Evolutionary conservation across 2,329 filamentous ascomycete species (phyloP).

Genomic region (Zarea fungicola): DNA sequence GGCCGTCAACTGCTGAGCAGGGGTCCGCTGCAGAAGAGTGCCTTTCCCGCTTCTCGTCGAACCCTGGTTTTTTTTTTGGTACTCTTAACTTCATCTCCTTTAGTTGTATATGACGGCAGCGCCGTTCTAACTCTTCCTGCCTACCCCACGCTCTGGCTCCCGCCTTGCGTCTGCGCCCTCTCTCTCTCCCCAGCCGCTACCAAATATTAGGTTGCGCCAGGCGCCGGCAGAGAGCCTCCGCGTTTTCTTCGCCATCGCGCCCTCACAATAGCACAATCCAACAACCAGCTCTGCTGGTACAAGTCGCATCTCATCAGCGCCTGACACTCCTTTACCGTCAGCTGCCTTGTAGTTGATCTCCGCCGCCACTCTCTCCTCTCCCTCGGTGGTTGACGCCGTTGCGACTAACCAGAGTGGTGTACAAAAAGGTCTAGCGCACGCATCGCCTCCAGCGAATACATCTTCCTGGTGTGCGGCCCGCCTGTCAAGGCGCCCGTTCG

Average conservation of each 20-base stretch:
- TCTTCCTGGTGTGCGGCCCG: slow-evolving; percentile 10
- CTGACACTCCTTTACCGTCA: no score
- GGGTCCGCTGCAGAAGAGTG: background rate
- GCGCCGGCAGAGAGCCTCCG: background rate
- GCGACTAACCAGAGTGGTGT: slow-evolving; percentile 1
- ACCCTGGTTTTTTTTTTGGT: background rate
- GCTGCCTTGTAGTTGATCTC: no score
- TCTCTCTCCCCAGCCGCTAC: slow-evolving; percentile 11
- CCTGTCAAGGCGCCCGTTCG: slow-evolving; percentile 11
- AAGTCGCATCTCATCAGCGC: no score
- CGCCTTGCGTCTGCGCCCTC: slow-evolving; percentile 8
- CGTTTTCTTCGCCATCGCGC: background rate
- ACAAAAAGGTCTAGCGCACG: slow-evolving; percentile 1
- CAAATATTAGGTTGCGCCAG: slow-evolving; percentile 10
- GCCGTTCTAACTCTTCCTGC: background rate
- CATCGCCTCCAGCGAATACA: slow-evolving; percentile 4
- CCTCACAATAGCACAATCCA: background rate
- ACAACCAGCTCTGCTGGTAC: background rate
- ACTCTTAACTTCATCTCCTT: background rate
- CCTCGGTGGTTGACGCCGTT: background rate
- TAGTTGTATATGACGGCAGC: background rate
- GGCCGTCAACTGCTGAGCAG: background rate
- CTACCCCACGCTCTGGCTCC: slow-evolving; percentile 5
- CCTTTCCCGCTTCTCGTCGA: no score
- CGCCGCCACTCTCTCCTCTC: background rate